Conservation (phyloP, 2,329 filamentous ascomycete genomes). For the Penicillium sp. region DNA sequence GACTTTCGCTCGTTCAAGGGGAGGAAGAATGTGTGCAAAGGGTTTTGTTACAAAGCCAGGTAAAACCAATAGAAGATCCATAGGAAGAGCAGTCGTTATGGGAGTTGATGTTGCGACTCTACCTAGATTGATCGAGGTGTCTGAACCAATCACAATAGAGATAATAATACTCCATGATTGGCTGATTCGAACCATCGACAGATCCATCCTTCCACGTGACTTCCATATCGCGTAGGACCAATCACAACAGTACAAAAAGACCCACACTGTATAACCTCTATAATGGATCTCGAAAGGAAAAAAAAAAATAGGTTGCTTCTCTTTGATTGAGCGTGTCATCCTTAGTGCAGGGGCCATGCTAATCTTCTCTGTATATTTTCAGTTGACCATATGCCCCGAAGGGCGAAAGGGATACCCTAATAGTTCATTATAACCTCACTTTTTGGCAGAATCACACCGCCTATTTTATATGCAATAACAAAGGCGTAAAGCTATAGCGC, state of each 20-base stretch:
- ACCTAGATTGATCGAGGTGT: neutral
- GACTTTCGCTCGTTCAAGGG: slow-evolving; percentile 73
- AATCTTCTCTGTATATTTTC: slow-evolving; percentile 73
- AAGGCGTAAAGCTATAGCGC: too few species aligned
- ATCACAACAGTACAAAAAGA: neutral
- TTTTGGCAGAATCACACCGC: neutral
- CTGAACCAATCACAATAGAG: slow-evolving; percentile 15
- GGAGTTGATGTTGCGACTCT: slow-evolving; percentile 8
- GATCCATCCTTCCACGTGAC: neutral
- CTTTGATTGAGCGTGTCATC: slow-evolving; percentile 88
- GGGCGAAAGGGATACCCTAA: slow-evolving; percentile 22
- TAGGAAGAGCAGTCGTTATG: slow-evolving; percentile 20
- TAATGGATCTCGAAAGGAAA: slow-evolving; percentile 47
- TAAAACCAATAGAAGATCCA: slow-evolving; percentile 77
- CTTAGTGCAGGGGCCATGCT: slow-evolving; percentile 86
- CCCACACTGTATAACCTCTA: neutral
- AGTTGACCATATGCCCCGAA: slow-evolving; percentile 60
- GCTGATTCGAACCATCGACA: neutral
- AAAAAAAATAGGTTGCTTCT: slow-evolving; percentile 70
- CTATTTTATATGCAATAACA: too few species aligned
- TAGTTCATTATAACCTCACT: slow-evolving; percentile 23
- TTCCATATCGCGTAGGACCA: neutral
- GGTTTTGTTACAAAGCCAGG: slow-evolving; percentile 71
- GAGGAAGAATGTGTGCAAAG: slow-evolving; percentile 72
- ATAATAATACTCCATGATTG: neutral